phyloP scores from a whole-genome alignment of 768 basidiomycete genomes.

The Naganishia vaughanmartiniae region DNA sequence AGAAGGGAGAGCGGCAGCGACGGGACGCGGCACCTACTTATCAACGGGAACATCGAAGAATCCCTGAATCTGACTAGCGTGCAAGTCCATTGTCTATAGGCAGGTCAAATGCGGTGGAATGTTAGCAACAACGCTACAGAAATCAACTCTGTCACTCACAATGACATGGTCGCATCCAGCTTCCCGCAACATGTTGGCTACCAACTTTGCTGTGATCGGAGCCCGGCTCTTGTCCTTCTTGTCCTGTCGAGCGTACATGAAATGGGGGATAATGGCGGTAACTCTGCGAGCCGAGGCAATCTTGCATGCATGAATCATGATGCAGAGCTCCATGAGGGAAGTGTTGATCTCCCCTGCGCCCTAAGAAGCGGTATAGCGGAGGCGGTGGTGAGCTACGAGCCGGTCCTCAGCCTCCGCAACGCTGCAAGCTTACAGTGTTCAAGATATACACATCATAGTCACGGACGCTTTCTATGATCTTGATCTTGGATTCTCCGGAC shows the following conservation, averaged over 20 bases:
- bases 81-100: conserved; percentile 85
- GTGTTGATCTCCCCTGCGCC: conserved; percentile 74
- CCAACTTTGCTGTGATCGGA: conserved; percentile 96
- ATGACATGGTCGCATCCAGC: conserved; percentile 98
- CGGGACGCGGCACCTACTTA: conserved; percentile 60
- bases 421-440: conserved; percentile 56
- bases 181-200: conserved; percentile 95
- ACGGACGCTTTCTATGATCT: conserved; percentile 89
- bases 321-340: conserved; percentile 96
- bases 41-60: conserved; percentile 99
- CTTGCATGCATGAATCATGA: conserved; percentile 96
- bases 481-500: conserved; percentile 85
- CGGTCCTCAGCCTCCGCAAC: background rate
- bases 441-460: conserved; percentile 99
- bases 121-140: background rate
- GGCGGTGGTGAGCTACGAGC: background rate
- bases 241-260: conserved; percentile 94
- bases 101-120: background rate
- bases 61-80: conserved; percentile 98
- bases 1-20: background rate
- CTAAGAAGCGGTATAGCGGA: conserved; percentile 29
- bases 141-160: conserved; percentile 35
- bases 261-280: conserved; percentile 96
- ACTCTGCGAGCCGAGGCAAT: conserved; percentile 91
- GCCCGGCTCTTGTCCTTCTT: conserved; percentile 96